A percentile compares a stretch with the other conserved stretches of the same genome.
Conservation (phyloP, 768 basidiomycete species). For the Vararia minispora region DNA sequence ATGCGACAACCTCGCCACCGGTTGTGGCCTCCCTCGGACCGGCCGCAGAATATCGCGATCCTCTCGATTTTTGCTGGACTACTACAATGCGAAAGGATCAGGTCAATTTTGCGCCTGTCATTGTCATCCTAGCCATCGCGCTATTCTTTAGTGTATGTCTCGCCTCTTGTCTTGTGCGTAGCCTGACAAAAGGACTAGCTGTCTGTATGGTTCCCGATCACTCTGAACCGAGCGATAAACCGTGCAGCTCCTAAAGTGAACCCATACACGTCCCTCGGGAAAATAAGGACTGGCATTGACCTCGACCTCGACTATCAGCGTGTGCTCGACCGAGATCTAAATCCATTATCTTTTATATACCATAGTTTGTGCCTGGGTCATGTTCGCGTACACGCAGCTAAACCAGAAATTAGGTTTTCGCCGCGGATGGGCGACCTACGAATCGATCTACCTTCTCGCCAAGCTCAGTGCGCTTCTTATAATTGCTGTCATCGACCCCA, state of each 20-base stretch:
- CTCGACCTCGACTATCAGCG: constrained; percentile 64
- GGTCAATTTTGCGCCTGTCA: constrained; percentile 55
- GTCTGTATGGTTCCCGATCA: constrained; percentile 60
- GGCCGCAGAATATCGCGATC: constrained; percentile 40
- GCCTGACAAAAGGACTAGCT: constrained; percentile 29
- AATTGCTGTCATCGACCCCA: constrained; percentile 51
- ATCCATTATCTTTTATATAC: constrained; percentile 65
- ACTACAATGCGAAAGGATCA: constrained; percentile 65
- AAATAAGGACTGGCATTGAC: constrained; percentile 39
- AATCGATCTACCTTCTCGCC: constrained; percentile 53
- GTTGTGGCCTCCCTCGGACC: constrained; percentile 42
- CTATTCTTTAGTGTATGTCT: constrained; percentile 40
- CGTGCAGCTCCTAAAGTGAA: constrained; percentile 55
- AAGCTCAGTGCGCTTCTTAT: constrained; percentile 60
- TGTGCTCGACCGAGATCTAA: constrained; percentile 47
- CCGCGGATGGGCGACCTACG: constrained; percentile 55
- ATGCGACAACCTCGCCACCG: constrained; percentile 42
- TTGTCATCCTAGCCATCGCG: constrained; percentile 45
- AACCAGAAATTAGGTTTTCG: constrained; percentile 43
- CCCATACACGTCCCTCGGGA: constrained; percentile 60
- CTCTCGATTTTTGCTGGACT: constrained; percentile 68
- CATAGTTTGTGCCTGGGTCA: constrained; percentile 32
- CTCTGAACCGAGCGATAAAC: constrained; percentile 43
- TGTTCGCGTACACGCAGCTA: background rate
- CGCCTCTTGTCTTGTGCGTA: background rate